These are phyloP conservation scores for Coemansia pectinata DNA, from an alignment of 192 early-diverging fungal species.

Conservation along the genomic window DNA sequence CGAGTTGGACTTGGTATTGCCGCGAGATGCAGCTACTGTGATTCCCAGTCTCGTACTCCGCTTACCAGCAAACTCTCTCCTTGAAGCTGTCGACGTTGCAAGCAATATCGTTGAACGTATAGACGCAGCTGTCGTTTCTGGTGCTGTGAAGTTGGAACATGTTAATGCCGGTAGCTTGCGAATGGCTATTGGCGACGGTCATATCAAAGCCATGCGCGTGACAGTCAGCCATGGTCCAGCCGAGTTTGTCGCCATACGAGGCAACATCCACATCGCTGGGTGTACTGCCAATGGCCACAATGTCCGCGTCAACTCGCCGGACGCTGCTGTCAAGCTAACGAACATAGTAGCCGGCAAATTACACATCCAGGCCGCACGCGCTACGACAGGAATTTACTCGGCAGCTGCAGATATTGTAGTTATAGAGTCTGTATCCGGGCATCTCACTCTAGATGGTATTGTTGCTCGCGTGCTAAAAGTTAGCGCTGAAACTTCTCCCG, in stretches of 20 bases:
- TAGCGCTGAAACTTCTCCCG: constrained; percentile 3
- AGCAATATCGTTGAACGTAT: neutral
- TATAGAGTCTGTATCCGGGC: constrained; percentile 4
- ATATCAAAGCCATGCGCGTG: constrained; percentile 7
- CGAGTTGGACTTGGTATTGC: constrained; percentile 6
- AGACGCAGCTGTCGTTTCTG: constrained; percentile 28
- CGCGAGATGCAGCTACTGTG: neutral
- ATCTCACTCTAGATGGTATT: constrained; percentile 11
- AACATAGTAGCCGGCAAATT: neutral
- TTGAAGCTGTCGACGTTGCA: constrained; percentile 6
- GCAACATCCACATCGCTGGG: constrained; percentile 3
- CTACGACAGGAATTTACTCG: neutral
- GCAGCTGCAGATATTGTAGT: constrained; percentile 2
- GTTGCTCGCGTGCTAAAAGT: constrained; percentile 13
- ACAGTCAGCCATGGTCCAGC: neutral
- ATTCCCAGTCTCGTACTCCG: constrained; percentile 17
- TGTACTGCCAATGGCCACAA: constrained; percentile 8
- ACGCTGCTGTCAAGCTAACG: constrained; percentile 2
- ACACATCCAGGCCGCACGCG: neutral
- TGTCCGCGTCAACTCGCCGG: constrained; percentile 18
- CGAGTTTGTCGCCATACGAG: constrained; percentile 25
- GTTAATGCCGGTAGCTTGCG: constrained; percentile 11
- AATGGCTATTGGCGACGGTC: constrained; percentile 26
- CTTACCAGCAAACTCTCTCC: constrained; percentile 25
- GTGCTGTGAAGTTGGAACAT: constrained; percentile 4